Conservation (phyloP, 2,329 filamentous ascomycete species). For the Coniochaeta hoffmannii region DNA sequence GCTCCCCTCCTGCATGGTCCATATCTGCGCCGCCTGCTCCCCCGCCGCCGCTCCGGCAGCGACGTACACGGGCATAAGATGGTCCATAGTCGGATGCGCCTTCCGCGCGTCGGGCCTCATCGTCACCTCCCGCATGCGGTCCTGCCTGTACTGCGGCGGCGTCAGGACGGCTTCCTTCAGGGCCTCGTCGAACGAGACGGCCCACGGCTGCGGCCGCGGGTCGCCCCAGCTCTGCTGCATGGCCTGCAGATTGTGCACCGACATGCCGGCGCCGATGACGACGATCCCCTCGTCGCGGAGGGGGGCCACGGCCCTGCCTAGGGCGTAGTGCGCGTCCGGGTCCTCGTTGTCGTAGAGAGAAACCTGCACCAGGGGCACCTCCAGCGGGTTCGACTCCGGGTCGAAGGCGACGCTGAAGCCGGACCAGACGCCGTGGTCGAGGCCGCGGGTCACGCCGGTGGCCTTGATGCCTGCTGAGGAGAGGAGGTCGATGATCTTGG, state of each 20-base stretch:
- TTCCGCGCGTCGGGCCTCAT: slow-evolving; percentile 36
- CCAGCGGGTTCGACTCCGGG: slow-evolving; percentile 52
- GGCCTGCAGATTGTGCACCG: slow-evolving; percentile 62
- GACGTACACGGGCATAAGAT: slow-evolving; percentile 41
- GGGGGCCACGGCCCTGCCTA: slow-evolving; percentile 58
- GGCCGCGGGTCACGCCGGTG: slow-evolving; percentile 51
- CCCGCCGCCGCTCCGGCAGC: slow-evolving; percentile 36
- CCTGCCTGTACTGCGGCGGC: slow-evolving; percentile 27
- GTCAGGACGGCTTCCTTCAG: slow-evolving; percentile 56
- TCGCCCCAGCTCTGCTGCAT: slow-evolving; percentile 36
- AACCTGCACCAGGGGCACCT: slow-evolving; percentile 64
- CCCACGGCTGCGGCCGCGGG: slow-evolving; percentile 44
- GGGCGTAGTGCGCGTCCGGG: slow-evolving; percentile 56
- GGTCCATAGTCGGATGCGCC: slow-evolving; percentile 42
- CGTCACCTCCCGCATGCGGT: slow-evolving; percentile 29
- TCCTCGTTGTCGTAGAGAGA: slow-evolving; percentile 60
- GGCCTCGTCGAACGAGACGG: slow-evolving; percentile 58
- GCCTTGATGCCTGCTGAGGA: slow-evolving; percentile 50
- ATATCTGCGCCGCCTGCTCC: slow-evolving; percentile 32
- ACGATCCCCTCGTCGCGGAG: slow-evolving; percentile 61
- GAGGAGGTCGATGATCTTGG: slow-evolving; percentile 48
- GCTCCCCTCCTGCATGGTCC: slow-evolving; percentile 37
- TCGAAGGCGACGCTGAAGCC: slow-evolving; percentile 59
- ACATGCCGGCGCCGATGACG: slow-evolving; percentile 68
- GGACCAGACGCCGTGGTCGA: slow-evolving; percentile 72